Evolutionary conservation across 1,284 basidiomycete species (phyloP), one percentile per base, ranked within the genome.

Genomic region (Rhizoctonia solani): DNA sequence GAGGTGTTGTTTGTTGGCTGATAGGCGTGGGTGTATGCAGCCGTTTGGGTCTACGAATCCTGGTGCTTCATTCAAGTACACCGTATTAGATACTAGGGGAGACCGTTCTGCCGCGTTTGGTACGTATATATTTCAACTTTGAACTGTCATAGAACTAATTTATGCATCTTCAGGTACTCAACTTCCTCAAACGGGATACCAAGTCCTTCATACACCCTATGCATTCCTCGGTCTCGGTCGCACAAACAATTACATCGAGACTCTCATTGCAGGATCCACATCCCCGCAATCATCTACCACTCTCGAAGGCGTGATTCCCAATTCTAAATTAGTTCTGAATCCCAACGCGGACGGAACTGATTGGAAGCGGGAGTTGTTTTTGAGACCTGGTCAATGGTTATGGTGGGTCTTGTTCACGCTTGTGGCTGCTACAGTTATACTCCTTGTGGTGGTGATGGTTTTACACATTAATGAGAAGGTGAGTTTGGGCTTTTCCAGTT

Each of bases 231-330:
- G 97, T 0, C 87, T 99, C 1, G 97, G 97, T 0, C 86, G 97
- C 47, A 99, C 96, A n/a, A 99, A 99, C 79, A 99, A 99, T 77
- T 99, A 99, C 78, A 93, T 99, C 74, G 97, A 99, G 81, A 95
- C 95, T 75, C 83, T 97, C 3, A 94, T 95, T 75, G 90, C 96
- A 8, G 95, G 95, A 13, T 89, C 92, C 1, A 95, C 93, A 2
- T 83, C 58, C 1, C 58, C 58, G 19, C 58, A 27, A 63, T 63
- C 58, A 25, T 46, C 58, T 8, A 52, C 75, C 88, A 90, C 72
- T 88, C 47, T 99, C 81, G 97, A 99, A 75, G 95, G 95, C 29
- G 88, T 99, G 16, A 94, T 99, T 49, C 97, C 97, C 0, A 99
- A 99, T 77, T 96, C 93, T 3, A 95, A 96, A 74, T 86, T 99